A percentile compares a stretch with the other conserved stretches of the same genome.
Evolutionary conservation across 176 grass and related monocot genomes (phyloP).

Genomic region (Phyllostachys edulis): DNA sequence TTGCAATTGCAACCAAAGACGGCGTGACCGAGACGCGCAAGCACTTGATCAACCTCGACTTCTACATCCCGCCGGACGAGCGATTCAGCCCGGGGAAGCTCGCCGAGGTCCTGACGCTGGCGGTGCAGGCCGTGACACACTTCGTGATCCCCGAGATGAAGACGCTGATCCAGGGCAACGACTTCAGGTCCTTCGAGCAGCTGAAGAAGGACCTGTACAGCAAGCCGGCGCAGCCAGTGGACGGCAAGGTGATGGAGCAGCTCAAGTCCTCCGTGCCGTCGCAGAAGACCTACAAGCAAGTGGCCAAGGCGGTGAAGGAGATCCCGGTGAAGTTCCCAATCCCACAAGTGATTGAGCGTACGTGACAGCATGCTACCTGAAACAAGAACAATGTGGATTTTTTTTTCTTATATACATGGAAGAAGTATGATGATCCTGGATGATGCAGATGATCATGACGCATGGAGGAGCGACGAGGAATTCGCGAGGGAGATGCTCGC

Average conservation of each 20-base stretch:
- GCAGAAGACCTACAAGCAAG: slow-evolving; percentile 56
- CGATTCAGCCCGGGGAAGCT: slow-evolving; percentile 82
- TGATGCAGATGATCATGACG: slow-evolving; percentile 56
- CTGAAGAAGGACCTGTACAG: slow-evolving; percentile 63
- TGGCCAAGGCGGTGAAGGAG: slow-evolving; percentile 53
- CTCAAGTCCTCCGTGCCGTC: slow-evolving; percentile 68
- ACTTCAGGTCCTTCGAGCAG: slow-evolving; percentile 69
- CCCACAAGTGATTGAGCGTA: slow-evolving; percentile 83
- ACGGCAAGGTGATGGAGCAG: slow-evolving; percentile 53
- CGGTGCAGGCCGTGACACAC: slow-evolving; percentile 73
- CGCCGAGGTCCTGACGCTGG: slow-evolving; percentile 57
- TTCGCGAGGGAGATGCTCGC: slow-evolving; percentile 91
- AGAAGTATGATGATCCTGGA: not conserved
- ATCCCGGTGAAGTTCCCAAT: slow-evolving; percentile 62
- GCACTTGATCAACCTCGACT: slow-evolving; percentile 76
- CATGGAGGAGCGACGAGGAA: slow-evolving; percentile 87
- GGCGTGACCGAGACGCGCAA: slow-evolving; percentile 60
- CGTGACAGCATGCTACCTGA: not conserved
- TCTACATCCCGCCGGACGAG: slow-evolving; percentile 90
- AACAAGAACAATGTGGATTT: not conserved
- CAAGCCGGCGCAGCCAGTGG: slow-evolving; percentile 5
- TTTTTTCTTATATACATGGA: not conserved
- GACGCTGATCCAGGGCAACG: slow-evolving; percentile 48
- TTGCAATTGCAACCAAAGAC: slow-evolving; percentile 29
- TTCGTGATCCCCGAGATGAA: slow-evolving; percentile 69